A percentile compares a stretch with the other conserved stretches of the same genome.
phyloP scores from a whole-genome alignment of 1,284 basidiomycete species.

The Ceratobasidium sp. region DNA sequence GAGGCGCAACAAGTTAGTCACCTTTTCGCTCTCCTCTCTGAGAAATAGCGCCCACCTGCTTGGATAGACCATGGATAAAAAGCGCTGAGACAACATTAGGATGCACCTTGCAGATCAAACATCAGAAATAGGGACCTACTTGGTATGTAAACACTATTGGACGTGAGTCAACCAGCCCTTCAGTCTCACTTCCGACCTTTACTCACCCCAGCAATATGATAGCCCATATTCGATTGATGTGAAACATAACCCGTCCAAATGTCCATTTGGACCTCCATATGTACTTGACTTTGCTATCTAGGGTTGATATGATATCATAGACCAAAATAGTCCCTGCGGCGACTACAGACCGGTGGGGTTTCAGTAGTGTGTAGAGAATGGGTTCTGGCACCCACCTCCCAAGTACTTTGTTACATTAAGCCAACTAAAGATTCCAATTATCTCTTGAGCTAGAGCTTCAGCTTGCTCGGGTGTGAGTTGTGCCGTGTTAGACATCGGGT shows the following conservation, averaged over 20 bases:
- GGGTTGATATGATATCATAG: slow-evolving; percentile 4
- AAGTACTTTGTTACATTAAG: slow-evolving; percentile 53
- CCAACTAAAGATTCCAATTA: neutral
- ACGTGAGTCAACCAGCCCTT: neutral
- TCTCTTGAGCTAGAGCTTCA: neutral
- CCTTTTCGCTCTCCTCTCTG: too few species aligned
- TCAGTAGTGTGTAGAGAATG: too few species aligned
- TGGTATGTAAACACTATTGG: neutral
- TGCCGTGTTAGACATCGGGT: neutral
- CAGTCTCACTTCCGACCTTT: neutral
- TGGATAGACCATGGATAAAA: slow-evolving; percentile 5
- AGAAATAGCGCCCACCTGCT: neutral
- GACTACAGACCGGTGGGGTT: neutral
- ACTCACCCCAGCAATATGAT: neutral
- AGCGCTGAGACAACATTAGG: neutral
- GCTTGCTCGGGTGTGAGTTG: neutral
- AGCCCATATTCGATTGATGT: slow-evolving; percentile 5
- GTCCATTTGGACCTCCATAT: slow-evolving; percentile 6
- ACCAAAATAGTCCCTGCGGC: slow-evolving; percentile 10
- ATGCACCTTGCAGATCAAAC: neutral
- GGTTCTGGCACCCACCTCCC: slow-evolving; percentile 27
- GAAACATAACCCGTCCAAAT: slow-evolving; percentile 13
- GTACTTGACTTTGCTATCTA: slow-evolving; percentile 8
- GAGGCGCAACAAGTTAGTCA: neutral
- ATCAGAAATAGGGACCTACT: neutral